These are phyloP conservation scores for Leccinum pachyderme DNA, from an alignment of 1,284 basidiomycete genomes.

Conservation along the genomic window DNA sequence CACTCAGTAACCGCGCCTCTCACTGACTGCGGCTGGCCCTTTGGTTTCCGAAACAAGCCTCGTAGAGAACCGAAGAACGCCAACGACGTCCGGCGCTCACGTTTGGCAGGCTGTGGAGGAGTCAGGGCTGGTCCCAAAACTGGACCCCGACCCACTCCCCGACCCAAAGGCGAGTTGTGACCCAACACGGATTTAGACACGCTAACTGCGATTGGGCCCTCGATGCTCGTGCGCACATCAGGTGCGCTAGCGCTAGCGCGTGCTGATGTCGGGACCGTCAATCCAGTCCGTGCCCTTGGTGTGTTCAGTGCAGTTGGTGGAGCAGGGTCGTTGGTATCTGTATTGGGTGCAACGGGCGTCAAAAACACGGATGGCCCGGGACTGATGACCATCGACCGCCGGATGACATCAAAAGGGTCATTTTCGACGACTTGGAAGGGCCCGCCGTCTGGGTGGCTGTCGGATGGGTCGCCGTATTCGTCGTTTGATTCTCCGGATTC, in stretches of 20 bases:
- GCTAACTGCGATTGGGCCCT: background rate
- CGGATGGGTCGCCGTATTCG: constrained; percentile 5
- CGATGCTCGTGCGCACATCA: constrained; percentile 4
- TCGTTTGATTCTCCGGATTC: too few relatives aligned
- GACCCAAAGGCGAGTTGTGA: too few relatives aligned
- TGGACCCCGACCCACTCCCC: too few relatives aligned
- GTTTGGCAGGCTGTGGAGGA: constrained; percentile 2
- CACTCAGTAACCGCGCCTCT: background rate
- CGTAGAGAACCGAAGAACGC: constrained; percentile 28
- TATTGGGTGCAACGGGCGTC: background rate
- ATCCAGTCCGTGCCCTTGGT: too few relatives aligned
- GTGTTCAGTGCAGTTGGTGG: too few relatives aligned
- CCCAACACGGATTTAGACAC: background rate
- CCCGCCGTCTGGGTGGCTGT: constrained; percentile 28
- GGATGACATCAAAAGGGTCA: constrained; percentile 43
- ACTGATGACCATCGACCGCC: constrained; percentile 8
- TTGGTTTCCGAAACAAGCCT: constrained; percentile 28
- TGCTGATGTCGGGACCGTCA: background rate
- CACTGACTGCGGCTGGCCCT: background rate
- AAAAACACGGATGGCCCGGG: background rate
- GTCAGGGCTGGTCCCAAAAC: background rate
- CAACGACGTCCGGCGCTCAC: constrained; percentile 22
- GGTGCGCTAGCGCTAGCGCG: background rate
- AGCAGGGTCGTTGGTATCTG: too few relatives aligned
- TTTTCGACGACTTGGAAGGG: constrained; percentile 59